These are phyloP conservation scores for Candida nemodendra DNA, from an alignment of 805 yeast species.

Conservation along the genomic window DNA sequence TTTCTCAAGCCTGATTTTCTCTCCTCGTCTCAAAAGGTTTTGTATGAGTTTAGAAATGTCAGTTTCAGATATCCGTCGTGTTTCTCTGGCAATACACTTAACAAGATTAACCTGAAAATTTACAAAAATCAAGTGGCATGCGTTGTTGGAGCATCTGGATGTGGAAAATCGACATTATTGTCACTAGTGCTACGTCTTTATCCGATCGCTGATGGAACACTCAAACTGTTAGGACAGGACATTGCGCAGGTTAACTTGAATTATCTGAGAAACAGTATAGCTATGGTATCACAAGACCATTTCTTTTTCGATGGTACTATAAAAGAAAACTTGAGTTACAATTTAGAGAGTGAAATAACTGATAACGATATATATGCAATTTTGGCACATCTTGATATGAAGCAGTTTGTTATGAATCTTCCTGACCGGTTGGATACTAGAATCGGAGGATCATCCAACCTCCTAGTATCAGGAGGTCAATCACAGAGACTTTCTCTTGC, in stretches of 20 bases:
- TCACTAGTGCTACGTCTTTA: slow-evolving; percentile 57
- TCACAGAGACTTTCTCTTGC: slow-evolving; percentile 83
- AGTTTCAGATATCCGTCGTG: slow-evolving; percentile 47
- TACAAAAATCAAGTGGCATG: slow-evolving; percentile 53
- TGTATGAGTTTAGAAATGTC: slow-evolving; percentile 45
- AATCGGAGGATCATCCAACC: slow-evolving; percentile 47
- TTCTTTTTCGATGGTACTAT: slow-evolving; percentile 72
- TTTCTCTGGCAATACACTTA: slow-evolving; percentile 32
- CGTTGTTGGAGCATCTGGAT: slow-evolving; percentile 83
- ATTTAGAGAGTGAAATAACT: slow-evolving; percentile 33
- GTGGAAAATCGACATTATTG: slow-evolving; percentile 83
- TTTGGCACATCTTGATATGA: slow-evolving; percentile 48
- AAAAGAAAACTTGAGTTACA: slow-evolving; percentile 68
- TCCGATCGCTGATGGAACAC: slow-evolving; percentile 34
- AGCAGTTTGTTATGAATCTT: slow-evolving; percentile 51
- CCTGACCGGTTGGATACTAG: slow-evolving; percentile 59
- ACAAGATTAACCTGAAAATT: slow-evolving; percentile 43
- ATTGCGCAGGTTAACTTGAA: slow-evolving; percentile 44
- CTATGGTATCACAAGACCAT: slow-evolving; percentile 77
- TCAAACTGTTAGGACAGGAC: slow-evolving; percentile 45
- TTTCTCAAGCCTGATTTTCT: slow-evolving; percentile 26
- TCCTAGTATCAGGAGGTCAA: slow-evolving; percentile 84
- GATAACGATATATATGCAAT: slow-evolving; percentile 36
- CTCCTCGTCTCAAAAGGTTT: slow-evolving; percentile 2
- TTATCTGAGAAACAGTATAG: slow-evolving; percentile 51